Evolutionary conservation across 2,329 filamentous ascomycete genomes (phyloP).

Genomic region (Lecanicillium sp.): DNA sequence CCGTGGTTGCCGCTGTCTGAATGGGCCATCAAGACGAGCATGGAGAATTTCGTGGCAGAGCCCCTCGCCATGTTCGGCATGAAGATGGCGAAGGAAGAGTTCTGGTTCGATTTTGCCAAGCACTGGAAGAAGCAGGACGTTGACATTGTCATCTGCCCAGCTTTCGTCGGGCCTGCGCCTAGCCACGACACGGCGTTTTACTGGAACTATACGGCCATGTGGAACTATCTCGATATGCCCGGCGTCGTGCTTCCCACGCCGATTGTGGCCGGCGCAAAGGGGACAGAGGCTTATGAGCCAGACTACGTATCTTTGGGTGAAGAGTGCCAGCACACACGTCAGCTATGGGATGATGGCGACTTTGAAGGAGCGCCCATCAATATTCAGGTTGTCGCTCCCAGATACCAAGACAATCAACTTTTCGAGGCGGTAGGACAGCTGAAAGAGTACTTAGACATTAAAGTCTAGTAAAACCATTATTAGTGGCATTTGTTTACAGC

Average conservation of each 20-base stretch:
- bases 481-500: too few relatives aligned
- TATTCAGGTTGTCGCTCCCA: constrained; percentile 29
- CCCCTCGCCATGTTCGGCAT: constrained; percentile 21
- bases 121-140: constrained; percentile 32
- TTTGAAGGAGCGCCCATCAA: constrained; percentile 29
- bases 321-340: constrained; percentile 24
- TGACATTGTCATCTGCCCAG: constrained; percentile 31
- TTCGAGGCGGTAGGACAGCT: constrained; percentile 25
- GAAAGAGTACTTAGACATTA: constrained; percentile 13
- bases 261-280: constrained; percentile 24
- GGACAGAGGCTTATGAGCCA: constrained; percentile 16
- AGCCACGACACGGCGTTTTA: constrained; percentile 30
- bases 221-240: constrained; percentile 33
- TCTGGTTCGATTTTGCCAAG: constrained; percentile 26
- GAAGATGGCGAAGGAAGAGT: constrained; percentile 25
- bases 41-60: constrained; percentile 20
- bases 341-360: constrained; percentile 27
- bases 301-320: constrained; percentile 23
- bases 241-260: constrained; percentile 30
- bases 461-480: background rate
- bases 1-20: constrained; percentile 39
- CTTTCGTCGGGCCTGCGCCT: constrained; percentile 32
- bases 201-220: constrained; percentile 34
- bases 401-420: constrained; percentile 29
- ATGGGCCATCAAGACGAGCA: constrained; percentile 30